Evolutionary conservation across 2,329 filamentous ascomycete species (phyloP), one percentile per base, ranked within the genome.

Genomic region (Plectosphaerella plurivora): DNA sequence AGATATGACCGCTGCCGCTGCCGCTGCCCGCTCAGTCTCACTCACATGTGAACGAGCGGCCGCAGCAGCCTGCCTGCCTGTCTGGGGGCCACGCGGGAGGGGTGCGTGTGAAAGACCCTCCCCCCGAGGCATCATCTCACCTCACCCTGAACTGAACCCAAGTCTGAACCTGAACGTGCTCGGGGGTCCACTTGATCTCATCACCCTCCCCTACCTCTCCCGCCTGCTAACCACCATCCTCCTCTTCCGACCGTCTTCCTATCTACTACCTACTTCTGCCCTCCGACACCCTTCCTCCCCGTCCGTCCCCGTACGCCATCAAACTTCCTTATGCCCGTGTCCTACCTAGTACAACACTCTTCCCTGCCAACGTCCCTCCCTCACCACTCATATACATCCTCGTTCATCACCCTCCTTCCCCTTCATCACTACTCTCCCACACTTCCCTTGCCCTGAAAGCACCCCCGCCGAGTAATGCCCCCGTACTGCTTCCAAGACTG

Each of bases 401-500:
- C 28, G 22, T 3, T 8, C 10, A 20, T 4, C 41, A 44, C 16
- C n/a, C 18, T 18, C 18, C 41, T 3, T 41, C n/a, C n/a, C 37
- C 11, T 41, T 16, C 12, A 9, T 16, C 12, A 22, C 22, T 3
- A 14, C 37, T 41, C 37, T 41, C 15, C 41, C 41, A 15, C 15
- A 44, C 18, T 44, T 49, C 37, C 36, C n/a, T 52, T 51, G 47
- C 36, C 20, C 41, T 44, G 18, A 12, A 16, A 39, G 16, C 41
- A 44, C 41, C 67, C 60, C 28, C 28, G 28, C 28, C 73, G 72
- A 79, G 76, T 79, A 75, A 95, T 95, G 89, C 88, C 88, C 77
- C 72, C 79, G 63, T 93, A 90, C 71, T 95, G 78, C 71, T 76
- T 89, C 53, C 87, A 94, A 78, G 88, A 95, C 72, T 95, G 89